Conservation (phyloP, 148 eudicot species). For the Silene uniflora region DNA sequence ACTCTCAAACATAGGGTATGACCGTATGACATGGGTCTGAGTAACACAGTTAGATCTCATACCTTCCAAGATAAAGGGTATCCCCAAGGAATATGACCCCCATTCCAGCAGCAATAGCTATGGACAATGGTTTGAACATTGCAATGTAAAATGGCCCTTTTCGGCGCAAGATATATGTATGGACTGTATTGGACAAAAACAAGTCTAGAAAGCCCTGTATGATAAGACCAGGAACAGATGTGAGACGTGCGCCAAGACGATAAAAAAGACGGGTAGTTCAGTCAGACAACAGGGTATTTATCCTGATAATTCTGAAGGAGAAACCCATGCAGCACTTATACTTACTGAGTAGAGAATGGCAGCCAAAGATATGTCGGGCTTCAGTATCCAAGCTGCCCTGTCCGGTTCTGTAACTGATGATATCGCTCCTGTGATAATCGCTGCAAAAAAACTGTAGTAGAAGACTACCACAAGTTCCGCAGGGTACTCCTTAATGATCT, state of each 20-base stretch:
- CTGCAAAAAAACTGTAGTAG: constrained; percentile 52
- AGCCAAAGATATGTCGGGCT: constrained; percentile 49
- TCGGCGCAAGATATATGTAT: constrained; percentile 49
- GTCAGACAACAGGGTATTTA: neutral
- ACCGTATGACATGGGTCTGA: neutral
- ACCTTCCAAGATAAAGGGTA: constrained; percentile 67
- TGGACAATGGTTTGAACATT: constrained; percentile 79
- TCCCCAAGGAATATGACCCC: constrained; percentile 70
- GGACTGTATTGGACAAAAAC: constrained; percentile 41
- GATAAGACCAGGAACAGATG: neutral
- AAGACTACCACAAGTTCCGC: constrained; percentile 60
- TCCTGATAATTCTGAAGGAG: neutral
- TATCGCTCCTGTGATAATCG: constrained; percentile 39
- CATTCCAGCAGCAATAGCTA: constrained; percentile 72
- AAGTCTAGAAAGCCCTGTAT: constrained; percentile 49
- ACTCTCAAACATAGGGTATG: neutral
- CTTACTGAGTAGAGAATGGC: constrained; percentile 60
- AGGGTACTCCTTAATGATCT: constrained; percentile 64
- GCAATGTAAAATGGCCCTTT: constrained; percentile 80
- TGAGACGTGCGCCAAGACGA: neutral
- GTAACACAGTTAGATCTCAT: neutral
- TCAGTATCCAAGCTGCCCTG: constrained; percentile 46
- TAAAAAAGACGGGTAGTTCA: neutral
- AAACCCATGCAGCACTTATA: neutral
- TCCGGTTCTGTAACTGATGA: constrained; percentile 40